Conservation (phyloP, 139 green algal species). For the Chlamydomonas sp. region DNA sequence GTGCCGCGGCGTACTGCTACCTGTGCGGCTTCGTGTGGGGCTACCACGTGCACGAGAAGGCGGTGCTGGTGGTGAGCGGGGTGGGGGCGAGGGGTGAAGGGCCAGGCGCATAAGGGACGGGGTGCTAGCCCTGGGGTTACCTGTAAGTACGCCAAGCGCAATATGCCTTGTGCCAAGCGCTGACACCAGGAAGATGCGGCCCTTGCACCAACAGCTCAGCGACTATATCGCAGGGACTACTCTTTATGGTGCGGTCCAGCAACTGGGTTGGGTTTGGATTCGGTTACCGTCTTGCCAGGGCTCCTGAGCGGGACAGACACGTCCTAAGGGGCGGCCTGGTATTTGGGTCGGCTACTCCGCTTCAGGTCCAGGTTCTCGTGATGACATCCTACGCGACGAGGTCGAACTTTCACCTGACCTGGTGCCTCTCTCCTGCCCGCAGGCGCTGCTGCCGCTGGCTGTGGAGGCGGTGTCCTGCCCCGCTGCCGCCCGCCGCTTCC, state of each 20-base stretch:
- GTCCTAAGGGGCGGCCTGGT: too few species aligned
- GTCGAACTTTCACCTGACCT: background rate
- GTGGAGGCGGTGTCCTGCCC: constrained; percentile 48
- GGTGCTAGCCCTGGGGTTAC: background rate
- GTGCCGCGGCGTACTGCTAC: constrained; percentile 58
- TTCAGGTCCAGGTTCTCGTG: too few species aligned
- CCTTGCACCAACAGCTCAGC: too few species aligned
- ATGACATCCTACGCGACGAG: background rate
- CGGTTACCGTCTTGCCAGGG: too few species aligned
- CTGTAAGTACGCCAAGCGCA: too few species aligned
- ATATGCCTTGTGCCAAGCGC: too few species aligned
- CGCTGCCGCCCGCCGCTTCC: constrained; percentile 50
- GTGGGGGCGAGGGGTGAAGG: constrained; percentile 54
- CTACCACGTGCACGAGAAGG: constrained; percentile 99
- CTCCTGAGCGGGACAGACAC: too few species aligned
- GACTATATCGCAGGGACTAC: too few species aligned
- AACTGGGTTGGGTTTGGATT: too few species aligned
- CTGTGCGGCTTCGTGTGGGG: constrained; percentile 89
- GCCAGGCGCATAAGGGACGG: background rate
- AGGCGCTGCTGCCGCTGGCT: constrained; percentile 62
- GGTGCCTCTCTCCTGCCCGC: background rate
- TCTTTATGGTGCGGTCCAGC: too few species aligned
- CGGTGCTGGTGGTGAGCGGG: constrained; percentile 74
- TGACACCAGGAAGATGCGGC: too few species aligned
- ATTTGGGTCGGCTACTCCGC: too few species aligned